Evolutionary conservation across 2,329 filamentous ascomycete species (phyloP).

Genomic region (Biscogniauxia marginata): DNA sequence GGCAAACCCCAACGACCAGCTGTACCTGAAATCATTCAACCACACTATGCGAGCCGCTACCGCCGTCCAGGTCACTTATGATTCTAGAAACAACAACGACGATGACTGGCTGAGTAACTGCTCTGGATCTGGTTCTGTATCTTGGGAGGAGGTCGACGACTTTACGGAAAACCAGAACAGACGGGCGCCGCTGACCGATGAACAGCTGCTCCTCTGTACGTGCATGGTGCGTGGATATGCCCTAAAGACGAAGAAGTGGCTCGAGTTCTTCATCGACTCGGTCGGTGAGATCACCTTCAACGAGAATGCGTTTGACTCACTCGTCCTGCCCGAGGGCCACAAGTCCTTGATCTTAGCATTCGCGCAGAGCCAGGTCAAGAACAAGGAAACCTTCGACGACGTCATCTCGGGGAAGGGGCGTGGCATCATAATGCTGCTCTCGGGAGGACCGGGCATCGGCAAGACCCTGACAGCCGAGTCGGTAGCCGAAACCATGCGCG

Average conservation of each 20-base stretch:
- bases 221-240: background rate
- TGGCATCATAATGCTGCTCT: constrained; percentile 19
- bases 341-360: constrained; percentile 12
- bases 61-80: background rate
- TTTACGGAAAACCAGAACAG: background rate
- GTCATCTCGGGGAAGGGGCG: constrained; percentile 20
- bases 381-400: constrained; percentile 13
- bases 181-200: background rate
- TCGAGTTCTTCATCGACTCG: background rate
- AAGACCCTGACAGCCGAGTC: constrained; percentile 37
- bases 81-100: background rate
- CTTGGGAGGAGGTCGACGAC: background rate
- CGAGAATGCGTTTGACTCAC: background rate
- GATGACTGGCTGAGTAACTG: too few species aligned
- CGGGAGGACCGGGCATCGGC: constrained; percentile 17
- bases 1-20: background rate
- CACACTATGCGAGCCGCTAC: background rate
- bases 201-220: background rate
- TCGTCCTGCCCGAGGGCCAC: constrained; percentile 7
- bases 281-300: background rate
- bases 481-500: constrained; percentile 36
- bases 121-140: too few species aligned
- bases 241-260: background rate
- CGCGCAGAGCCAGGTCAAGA: constrained; percentile 11
- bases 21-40: constrained; percentile 4